A percentile compares a stretch with the other conserved stretches of the same genome.
phyloP scores from a whole-genome alignment of 176 grass and related monocot genomes.

The Musa beccarii region DNA sequence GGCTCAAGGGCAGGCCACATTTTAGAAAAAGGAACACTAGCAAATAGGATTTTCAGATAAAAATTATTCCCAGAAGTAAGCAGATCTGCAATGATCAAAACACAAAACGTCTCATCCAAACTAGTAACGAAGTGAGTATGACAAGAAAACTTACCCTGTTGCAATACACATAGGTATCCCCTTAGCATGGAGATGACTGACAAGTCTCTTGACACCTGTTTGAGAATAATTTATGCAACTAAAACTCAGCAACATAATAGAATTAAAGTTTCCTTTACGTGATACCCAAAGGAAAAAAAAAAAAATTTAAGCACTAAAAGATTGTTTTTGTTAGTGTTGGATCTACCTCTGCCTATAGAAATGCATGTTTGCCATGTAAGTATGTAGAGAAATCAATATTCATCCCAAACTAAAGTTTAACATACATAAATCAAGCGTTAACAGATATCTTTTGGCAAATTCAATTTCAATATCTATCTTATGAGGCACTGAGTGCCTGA shows the following conservation, averaged over 20 bases:
- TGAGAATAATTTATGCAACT: slow-evolving; percentile 7
- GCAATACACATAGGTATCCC: slow-evolving; percentile 72
- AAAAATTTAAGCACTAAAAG: not conserved
- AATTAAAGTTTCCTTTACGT: not conserved
- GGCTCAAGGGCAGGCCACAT: no score
- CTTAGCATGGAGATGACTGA: slow-evolving; percentile 68
- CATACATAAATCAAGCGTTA: no score
- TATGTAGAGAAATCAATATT: not conserved
- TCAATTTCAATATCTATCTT: no score
- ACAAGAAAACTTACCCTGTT: slow-evolving; percentile 45
- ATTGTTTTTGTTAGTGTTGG: not conserved
- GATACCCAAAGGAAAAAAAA: not conserved
- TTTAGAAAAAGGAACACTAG: not conserved
- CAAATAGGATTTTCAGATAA: not conserved
- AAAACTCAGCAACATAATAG: not conserved
- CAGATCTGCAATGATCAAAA: not conserved
- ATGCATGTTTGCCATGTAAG: not conserved
- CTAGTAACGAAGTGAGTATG: not conserved
- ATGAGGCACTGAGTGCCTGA: no score
- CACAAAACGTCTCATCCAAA: not conserved
- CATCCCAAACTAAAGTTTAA: not conserved
- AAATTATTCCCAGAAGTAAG: not conserved
- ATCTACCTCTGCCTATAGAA: not conserved
- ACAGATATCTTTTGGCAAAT: no score
- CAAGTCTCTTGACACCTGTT: slow-evolving; percentile 56